A percentile compares a stretch with the other conserved stretches of the same genome.
phyloP scores from a whole-genome alignment of 306 rosid species.

The Carpinus viminea region DNA sequence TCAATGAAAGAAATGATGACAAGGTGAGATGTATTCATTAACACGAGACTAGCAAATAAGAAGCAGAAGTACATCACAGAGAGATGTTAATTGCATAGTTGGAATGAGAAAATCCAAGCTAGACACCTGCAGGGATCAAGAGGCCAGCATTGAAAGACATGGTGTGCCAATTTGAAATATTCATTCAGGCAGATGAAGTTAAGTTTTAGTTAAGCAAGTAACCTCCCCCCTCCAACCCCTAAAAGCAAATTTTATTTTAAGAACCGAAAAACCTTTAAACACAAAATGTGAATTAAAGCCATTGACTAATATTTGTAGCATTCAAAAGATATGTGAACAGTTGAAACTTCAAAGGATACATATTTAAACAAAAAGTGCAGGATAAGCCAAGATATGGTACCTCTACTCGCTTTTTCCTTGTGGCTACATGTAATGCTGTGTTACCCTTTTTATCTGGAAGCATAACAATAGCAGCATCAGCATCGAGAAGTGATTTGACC shows the following conservation, averaged over 20 bases:
- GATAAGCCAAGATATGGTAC: conserved; percentile 40
- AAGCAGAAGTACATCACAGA: not conserved
- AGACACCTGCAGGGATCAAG: not conserved
- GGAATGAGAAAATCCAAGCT: not conserved
- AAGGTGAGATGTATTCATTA: not conserved
- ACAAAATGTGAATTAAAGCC: not conserved
- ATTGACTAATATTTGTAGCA: not conserved
- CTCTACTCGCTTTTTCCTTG: conserved; percentile 96
- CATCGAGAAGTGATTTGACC: conserved; percentile 86
- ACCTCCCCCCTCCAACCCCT: no score
- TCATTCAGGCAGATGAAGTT: not conserved
- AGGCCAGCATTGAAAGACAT: not conserved
- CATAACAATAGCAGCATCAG: conserved; percentile 98
- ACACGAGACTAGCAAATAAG: not conserved
- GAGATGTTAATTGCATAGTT: not conserved
- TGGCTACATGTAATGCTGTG: conserved; percentile 91
- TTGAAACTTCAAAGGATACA: not conserved
- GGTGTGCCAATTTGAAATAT: not conserved
- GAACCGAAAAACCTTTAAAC: not conserved
- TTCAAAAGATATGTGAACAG: not conserved
- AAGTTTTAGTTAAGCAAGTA: no score
- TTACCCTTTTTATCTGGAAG: conserved; percentile 97
- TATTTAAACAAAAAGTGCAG: conserved; percentile 1
- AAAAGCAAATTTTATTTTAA: no score
- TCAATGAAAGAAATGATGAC: not conserved